Base-by-base conservation (phyloP, 805 yeast species). In the Schwanniomyces occidentalis region DNA sequence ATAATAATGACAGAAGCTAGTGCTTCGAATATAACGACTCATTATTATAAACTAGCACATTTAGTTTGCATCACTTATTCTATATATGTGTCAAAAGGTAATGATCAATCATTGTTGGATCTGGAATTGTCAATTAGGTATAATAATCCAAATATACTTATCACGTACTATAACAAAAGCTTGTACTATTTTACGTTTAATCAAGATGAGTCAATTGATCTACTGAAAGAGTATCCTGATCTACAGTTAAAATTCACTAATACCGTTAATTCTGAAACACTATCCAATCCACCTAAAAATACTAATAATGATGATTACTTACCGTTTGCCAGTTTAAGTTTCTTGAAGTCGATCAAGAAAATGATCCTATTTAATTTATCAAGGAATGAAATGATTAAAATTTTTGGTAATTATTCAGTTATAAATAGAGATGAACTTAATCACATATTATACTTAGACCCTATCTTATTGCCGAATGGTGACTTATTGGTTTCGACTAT, bases 1-100 rank as follows among this genome's bases (percentile, higher is more conserved):
- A 6, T 18, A 21, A 16, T 15, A 23, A 39, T 39, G 39, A 19
- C 39, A 22, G 54, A 47, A 22, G 44, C 44, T 13, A 34, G 45
- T 38, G 56, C 65, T 27, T 50, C 62, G 17, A 46, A 45, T 34
- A 51, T 65, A 10, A 39, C 49, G 21, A 65, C 74, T 22, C 69
- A 68, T 40, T 66, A 61, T 52, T 58, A 58, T 41, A 67, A 67
- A 45, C 41, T 69, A 30, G 74, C 68, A 8, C 70, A 63, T 44
- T 26, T 68, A 8, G 42, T 48, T 13, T 42, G 44, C 34, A 51
- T 67, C 30, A 49, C 49, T 13, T 67, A 60, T 47, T 35, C 46
- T 36, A 48, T 65, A 12, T 66, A 58, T 42, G 43, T 61, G 24
- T 42, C 54, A 9, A 43, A 46, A 14, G 49, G 46, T 23, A 53